phyloP scores from a whole-genome alignment of 2,329 filamentous ascomycete genomes.

The Metarhizium guizhouense region DNA sequence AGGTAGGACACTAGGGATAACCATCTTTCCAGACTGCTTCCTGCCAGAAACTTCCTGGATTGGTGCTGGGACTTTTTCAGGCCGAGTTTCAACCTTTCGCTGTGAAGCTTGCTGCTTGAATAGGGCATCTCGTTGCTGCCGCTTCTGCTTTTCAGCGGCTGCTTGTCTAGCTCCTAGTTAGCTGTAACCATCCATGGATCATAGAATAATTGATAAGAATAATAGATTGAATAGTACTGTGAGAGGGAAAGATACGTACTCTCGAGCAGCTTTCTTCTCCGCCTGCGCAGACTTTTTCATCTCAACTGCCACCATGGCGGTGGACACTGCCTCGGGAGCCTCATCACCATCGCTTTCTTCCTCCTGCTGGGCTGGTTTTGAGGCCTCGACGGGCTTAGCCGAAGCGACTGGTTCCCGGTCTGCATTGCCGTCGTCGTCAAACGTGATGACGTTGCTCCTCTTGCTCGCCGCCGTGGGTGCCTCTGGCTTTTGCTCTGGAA shows the following conservation, averaged over 20 bases:
- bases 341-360: constrained; percentile 44
- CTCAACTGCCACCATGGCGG: constrained; percentile 36
- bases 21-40: constrained; percentile 23
- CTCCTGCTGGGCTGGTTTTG: constrained; percentile 20
- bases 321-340: constrained; percentile 51
- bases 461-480: constrained; percentile 5
- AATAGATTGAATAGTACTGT: neutral
- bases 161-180: constrained; percentile 30
- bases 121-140: constrained; percentile 43
- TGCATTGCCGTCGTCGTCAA: constrained; percentile 24
- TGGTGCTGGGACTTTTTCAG: constrained; percentile 4
- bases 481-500: constrained; percentile 4
- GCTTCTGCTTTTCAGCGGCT: constrained; percentile 43
- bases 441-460: constrained; percentile 23
- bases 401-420: constrained; percentile 9
- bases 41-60: constrained; percentile 3
- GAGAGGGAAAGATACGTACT: constrained; percentile 28
- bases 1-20: constrained; percentile 39
- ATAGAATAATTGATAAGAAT: neutral
- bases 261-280: constrained; percentile 39
- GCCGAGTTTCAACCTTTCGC: constrained; percentile 27
- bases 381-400: constrained; percentile 6
- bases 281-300: constrained; percentile 36
- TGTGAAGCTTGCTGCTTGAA: constrained; percentile 46
- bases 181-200: too few species aligned